Base-by-base conservation (phyloP, 257 asterid species). In the Rehmannia glutinosa region DNA sequence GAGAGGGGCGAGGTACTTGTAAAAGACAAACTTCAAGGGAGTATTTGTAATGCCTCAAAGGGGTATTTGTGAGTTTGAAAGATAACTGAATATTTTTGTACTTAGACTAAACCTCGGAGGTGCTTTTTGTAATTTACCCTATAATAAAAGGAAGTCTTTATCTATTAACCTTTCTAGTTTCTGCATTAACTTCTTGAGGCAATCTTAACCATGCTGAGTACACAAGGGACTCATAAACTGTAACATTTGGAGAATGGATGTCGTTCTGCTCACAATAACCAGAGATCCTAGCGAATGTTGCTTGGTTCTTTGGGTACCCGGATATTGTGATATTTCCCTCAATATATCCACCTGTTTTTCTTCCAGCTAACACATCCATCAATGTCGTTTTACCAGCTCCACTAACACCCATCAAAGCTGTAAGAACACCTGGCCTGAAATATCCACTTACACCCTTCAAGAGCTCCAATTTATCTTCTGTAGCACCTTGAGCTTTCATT, bases 321-420 rank as follows among this genome's bases (percentile, higher is more conserved):
- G 96, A 89, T 68, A 89, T 83, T 6, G 62, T 75, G 30, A 89
- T 82, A 69, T 57, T 65, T 5, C 95, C 96, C 41, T 84, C 85
- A n/a, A 89, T 84, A 52, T 86, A 86, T 32, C 96, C 95, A 3
- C 96, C 95, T 0, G 96, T 89, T 78, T 89, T 89, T 43, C 96
- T 59, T 32, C 96, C 96, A 11, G 95, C 92, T 38, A 89, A 67
- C 38, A 89, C 95, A 19, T 89, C 96, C 95, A 89, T 86, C 33
- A 89, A 59, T 0, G 95, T 89, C 69, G 96, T 89, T 71, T 89
- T 89, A 16, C 96, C 96, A 4, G 96, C 96, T 51, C 96, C 96
- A 70, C 92, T 89, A 12, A 89, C 95, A 9, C 96, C 96, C 95
- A 89, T 84, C 60, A 89, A 74, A 47, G 96, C 96, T 2, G 96